Conservation (phyloP, 345 rosid genomes). For the Pistacia vera region DNA sequence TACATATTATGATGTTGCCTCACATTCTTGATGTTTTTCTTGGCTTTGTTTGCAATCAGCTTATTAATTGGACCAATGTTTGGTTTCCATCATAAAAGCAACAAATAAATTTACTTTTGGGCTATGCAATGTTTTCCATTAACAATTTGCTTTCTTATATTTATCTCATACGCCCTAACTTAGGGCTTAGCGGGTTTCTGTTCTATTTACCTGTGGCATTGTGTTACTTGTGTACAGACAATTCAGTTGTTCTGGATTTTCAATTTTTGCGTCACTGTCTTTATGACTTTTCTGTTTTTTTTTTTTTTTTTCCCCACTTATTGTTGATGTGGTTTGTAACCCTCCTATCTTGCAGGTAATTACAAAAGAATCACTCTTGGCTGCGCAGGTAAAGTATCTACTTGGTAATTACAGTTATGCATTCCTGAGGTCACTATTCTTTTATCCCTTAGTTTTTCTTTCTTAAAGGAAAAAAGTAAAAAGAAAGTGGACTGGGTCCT, state of each 20-base stretch:
- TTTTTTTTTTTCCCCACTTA: slow-evolving; percentile 15
- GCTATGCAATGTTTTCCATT: not conserved
- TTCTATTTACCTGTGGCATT: not conserved
- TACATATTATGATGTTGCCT: not conserved
- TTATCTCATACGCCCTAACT: not conserved
- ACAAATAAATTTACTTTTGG: too few species aligned
- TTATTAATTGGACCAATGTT: not conserved
- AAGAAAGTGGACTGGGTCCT: not conserved
- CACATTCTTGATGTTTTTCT: not conserved
- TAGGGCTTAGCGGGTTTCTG: not conserved
- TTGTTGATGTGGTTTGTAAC: not conserved
- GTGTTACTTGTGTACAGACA: not conserved
- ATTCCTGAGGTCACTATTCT: not conserved
- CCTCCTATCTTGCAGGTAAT: slow-evolving; percentile 33
- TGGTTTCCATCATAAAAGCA: not conserved
- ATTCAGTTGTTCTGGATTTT: not conserved
- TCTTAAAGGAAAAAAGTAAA: not conserved
- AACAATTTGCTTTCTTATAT: not conserved
- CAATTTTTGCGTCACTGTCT: not conserved
- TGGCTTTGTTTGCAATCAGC: not conserved
- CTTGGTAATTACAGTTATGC: not conserved
- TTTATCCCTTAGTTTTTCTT: not conserved
- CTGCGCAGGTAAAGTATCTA: slow-evolving; percentile 37
- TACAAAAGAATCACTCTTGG: slow-evolving; percentile 40
- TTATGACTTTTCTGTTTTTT: not conserved